phyloP scores from a whole-genome alignment of 805 yeast species.

The Candida takata region DNA sequence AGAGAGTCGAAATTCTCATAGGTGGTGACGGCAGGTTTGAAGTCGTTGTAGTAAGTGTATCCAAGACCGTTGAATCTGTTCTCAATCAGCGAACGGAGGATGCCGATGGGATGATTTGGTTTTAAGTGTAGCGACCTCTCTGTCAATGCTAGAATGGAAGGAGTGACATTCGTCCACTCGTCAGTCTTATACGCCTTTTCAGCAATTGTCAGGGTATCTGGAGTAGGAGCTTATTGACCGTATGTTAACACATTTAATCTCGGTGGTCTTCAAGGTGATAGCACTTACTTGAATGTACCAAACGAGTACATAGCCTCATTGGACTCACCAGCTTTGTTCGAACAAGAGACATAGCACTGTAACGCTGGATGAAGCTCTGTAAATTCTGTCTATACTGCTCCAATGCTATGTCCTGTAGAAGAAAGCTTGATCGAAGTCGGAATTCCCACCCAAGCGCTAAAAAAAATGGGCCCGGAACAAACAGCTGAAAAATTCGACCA shows the following conservation, averaged over 20 bases:
- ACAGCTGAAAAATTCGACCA: too few species aligned
- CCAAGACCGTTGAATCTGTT: conserved; percentile 57
- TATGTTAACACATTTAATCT: conserved; percentile 1
- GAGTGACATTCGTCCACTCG: conserved; percentile 82
- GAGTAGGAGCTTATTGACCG: conserved; percentile 13
- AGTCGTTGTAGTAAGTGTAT: conserved; percentile 71
- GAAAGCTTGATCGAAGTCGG: too few species aligned
- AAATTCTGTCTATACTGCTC: too few species aligned
- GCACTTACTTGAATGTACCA: conserved; percentile 9
- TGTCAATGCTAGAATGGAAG: conserved; percentile 58
- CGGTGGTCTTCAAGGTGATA: neutral
- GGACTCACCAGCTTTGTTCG: conserved; percentile 1
- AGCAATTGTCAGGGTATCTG: conserved; percentile 32
- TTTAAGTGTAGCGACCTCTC: conserved; percentile 69
- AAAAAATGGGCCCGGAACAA: too few species aligned
- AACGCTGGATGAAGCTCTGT: too few species aligned
- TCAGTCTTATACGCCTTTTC: conserved; percentile 54
- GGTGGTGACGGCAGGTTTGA: conserved; percentile 76
- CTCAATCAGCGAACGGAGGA: conserved; percentile 69
- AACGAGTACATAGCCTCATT: conserved; percentile 4
- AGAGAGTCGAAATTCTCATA: conserved; percentile 85
- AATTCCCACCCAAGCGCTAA: too few species aligned
- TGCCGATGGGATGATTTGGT: conserved; percentile 84
- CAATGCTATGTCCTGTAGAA: too few species aligned
- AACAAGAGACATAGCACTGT: neutral